phyloP scores from a whole-genome alignment of 306 rosid genomes.

The Betula pendula region DNA sequence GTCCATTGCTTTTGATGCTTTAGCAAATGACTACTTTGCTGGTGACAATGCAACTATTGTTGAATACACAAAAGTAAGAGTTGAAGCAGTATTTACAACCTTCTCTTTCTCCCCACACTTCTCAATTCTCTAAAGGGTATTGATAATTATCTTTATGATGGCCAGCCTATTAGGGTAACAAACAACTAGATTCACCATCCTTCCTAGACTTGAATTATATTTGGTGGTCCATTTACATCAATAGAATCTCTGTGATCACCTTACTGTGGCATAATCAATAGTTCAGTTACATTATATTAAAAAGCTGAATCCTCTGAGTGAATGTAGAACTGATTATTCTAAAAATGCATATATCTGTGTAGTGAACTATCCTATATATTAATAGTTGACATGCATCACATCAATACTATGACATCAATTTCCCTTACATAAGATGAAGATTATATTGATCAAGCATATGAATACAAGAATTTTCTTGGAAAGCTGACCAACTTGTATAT shows the following conservation, averaged over 20 bases:
- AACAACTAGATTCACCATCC: neutral
- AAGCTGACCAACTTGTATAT: neutral
- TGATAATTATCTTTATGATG: slow-evolving; percentile 5
- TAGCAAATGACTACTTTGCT: slow-evolving; percentile 80
- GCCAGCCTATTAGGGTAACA: slow-evolving; percentile 1
- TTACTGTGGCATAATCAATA: neutral
- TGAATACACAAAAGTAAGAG: slow-evolving; percentile 63
- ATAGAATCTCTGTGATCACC: neutral
- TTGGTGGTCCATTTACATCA: neutral
- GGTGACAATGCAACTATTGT: slow-evolving; percentile 62
- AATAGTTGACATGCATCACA: neutral
- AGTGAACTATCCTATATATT: neutral
- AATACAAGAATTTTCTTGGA: slow-evolving; percentile 1
- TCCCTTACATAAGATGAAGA: too few species aligned
- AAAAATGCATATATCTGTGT: neutral
- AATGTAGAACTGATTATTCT: neutral
- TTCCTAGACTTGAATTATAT: neutral
- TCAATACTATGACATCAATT: neutral
- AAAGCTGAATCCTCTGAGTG: neutral
- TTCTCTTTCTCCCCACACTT: slow-evolving; percentile 1
- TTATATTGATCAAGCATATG: neutral
- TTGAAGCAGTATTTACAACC: slow-evolving; percentile 10
- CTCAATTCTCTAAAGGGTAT: slow-evolving; percentile 10
- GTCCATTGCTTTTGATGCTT: slow-evolving; percentile 65
- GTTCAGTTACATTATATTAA: neutral